These are phyloP conservation scores for Cordyceps fumosorosea DNA, from an alignment of 2,329 filamentous ascomycete genomes.

Conservation along the genomic window DNA sequence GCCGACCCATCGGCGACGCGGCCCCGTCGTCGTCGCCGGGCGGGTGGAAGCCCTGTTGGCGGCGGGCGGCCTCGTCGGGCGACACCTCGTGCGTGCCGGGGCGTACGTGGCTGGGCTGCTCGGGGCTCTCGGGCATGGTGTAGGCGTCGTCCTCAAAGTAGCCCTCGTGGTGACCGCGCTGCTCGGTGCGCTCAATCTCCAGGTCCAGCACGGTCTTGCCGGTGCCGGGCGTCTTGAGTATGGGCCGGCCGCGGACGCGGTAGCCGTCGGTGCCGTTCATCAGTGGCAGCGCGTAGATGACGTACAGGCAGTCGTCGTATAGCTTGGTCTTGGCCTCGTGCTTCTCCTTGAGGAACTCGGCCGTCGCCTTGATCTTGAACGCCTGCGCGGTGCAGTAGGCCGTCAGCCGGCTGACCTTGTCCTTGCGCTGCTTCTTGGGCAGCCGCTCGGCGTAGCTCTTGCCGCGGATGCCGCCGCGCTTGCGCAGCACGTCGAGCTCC, in stretches of 20 bases:
- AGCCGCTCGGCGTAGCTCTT: slow-evolving; percentile 94
- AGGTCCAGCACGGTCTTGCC: slow-evolving; percentile 90
- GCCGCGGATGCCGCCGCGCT: slow-evolving; percentile 55
- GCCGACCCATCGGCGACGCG: slow-evolving; percentile 47
- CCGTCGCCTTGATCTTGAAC: slow-evolving; percentile 83
- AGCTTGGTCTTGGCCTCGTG: slow-evolving; percentile 91
- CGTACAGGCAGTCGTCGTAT: slow-evolving; percentile 96
- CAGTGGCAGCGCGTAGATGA: slow-evolving; percentile 86
- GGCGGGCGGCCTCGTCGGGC: slow-evolving; percentile 19
- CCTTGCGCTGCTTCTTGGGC: slow-evolving; percentile 78
- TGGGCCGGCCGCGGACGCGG: slow-evolving; percentile 80
- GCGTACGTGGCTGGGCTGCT: slow-evolving; percentile 24
- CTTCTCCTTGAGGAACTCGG: slow-evolving; percentile 77
- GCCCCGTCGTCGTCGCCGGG: slow-evolving; percentile 28
- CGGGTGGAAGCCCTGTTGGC: slow-evolving; percentile 19
- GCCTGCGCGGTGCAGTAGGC: slow-evolving; percentile 95
- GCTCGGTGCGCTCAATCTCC: slow-evolving; percentile 91
- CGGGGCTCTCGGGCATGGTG: slow-evolving; percentile 26
- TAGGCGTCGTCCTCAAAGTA: slow-evolving; percentile 74
- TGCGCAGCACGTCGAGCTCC: slow-evolving; percentile 57
- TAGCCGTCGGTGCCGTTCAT: slow-evolving; percentile 82
- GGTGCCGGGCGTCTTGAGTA: slow-evolving; percentile 80
- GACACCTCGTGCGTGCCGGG: slow-evolving; percentile 25
- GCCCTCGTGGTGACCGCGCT: slow-evolving; percentile 81
- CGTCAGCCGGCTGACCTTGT: slow-evolving; percentile 83